Conservation (phyloP, 208 protist genomes). For the Crithidia mellificae region DNA sequence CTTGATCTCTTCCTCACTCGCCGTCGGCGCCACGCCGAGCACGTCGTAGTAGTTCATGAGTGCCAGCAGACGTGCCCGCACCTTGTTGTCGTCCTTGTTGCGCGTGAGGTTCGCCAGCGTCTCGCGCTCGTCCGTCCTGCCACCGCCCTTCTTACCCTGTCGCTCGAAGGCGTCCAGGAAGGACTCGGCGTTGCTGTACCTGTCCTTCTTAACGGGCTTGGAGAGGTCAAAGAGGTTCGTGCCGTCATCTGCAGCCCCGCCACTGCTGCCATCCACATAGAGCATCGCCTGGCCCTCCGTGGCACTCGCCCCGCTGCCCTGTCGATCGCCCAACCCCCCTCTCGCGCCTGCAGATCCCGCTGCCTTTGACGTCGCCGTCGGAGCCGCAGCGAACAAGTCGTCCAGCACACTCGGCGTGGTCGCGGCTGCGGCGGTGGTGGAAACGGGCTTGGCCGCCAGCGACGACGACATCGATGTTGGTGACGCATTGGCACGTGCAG, state of each 20-base stretch:
- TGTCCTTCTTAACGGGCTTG: constrained; percentile 41
- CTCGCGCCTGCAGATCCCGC: too few species aligned
- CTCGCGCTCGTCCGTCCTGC: constrained; percentile 19
- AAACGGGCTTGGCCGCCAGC: background rate
- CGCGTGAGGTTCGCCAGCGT: constrained; percentile 58
- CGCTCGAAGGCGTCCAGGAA: constrained; percentile 74
- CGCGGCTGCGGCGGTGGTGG: constrained; percentile 7
- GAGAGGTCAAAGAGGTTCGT: constrained; percentile 74
- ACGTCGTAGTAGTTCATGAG: constrained; percentile 93
- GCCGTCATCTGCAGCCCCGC: constrained; percentile 17
- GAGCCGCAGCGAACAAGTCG: constrained; percentile 31
- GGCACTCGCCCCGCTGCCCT: background rate
- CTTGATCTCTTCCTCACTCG: constrained; percentile 71
- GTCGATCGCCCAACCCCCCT: too few species aligned
- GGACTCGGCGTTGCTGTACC: constrained; percentile 57
- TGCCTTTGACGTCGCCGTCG: too few species aligned
- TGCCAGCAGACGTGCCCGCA: constrained; percentile 71
- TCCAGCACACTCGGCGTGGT: constrained; percentile 35
- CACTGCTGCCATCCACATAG: constrained; percentile 33
- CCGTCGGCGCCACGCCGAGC: constrained; percentile 71
- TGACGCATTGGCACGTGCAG: constrained; percentile 4
- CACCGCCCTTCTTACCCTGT: constrained; percentile 41
- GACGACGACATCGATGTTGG: constrained; percentile 5
- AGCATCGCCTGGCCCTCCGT: constrained; percentile 19
- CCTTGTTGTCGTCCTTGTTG: constrained; percentile 75